Conservation (phyloP, 2,329 filamentous ascomycete species). For the Cercospora janseana region DNA sequence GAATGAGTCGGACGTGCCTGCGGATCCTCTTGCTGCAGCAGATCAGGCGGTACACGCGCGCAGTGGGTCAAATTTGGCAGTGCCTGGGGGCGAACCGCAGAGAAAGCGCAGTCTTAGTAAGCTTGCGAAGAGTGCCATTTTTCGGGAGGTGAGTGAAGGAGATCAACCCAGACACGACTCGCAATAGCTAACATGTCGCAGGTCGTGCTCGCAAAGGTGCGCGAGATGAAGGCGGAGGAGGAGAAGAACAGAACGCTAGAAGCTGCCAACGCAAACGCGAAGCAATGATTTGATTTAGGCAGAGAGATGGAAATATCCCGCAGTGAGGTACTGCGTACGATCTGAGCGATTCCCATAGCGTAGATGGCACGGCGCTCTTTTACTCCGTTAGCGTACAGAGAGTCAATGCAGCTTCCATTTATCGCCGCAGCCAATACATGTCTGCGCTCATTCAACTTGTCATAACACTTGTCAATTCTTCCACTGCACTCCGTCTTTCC, state of each 20-base stretch:
- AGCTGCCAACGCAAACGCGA: constrained; percentile 22
- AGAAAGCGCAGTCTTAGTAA: constrained; percentile 57
- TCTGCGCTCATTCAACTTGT: not conserved
- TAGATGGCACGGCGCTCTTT: too few species aligned
- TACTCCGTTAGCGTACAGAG: too few species aligned
- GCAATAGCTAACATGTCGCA: constrained; percentile 21
- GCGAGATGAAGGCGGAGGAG: constrained; percentile 85
- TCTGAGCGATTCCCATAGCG: too few species aligned
- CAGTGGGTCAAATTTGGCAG: constrained; percentile 21
- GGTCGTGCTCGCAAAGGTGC: constrained; percentile 80
- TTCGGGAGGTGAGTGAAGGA: constrained; percentile 70
- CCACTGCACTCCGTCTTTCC: not conserved
- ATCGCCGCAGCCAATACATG: too few species aligned
- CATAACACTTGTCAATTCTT: not conserved
- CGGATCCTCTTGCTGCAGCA: constrained; percentile 60
- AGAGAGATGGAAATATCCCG: too few species aligned
- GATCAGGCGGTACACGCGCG: constrained; percentile 37
- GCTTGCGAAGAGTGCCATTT: constrained; percentile 69
- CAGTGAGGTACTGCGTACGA: too few species aligned
- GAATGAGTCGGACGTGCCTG: constrained; percentile 59
- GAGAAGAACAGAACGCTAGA: constrained; percentile 47
- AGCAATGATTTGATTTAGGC: not conserved
- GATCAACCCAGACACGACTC: not conserved
- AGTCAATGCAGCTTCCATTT: too few species aligned
- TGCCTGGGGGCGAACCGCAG: constrained; percentile 28